Conservation (phyloP, 2,329 filamentous ascomycete species). For the Fusarium floridanum region DNA sequence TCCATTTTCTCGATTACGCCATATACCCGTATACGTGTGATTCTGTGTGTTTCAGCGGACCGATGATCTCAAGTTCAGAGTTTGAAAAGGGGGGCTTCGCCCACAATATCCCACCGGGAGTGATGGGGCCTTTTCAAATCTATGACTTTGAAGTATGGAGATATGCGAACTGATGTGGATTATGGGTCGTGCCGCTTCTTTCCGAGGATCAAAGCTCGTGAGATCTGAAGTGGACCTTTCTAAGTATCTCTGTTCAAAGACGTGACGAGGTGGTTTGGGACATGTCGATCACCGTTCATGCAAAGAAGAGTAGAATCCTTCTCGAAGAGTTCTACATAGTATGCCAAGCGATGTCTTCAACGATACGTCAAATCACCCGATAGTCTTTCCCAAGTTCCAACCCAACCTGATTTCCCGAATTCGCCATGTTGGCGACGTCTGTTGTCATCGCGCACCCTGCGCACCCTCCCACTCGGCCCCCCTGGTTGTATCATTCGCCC, state of each 20-base stretch:
- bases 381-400: neutral
- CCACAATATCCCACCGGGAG: neutral
- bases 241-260: neutral
- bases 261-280: neutral
- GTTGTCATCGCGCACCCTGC: constrained; percentile 4
- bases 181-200: neutral
- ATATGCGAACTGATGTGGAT: neutral
- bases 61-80: neutral
- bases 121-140: neutral
- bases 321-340: neutral
- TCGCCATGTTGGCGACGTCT: constrained; percentile 5
- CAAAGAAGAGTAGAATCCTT: neutral
- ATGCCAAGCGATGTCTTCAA: neutral
- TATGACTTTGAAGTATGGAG: neutral
- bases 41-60: neutral
- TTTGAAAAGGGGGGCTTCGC: neutral
- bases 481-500: constrained; percentile 10
- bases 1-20: constrained; percentile 1
- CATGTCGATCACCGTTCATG: constrained; percentile 5
- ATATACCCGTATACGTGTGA: neutral
- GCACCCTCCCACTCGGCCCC: constrained; percentile 5
- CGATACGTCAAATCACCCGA: neutral
- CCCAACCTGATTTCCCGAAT: neutral
- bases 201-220: neutral
- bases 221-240: neutral